Base-by-base conservation (phyloP, 306 rosid species). In the Pyrus bretschneideri region DNA sequence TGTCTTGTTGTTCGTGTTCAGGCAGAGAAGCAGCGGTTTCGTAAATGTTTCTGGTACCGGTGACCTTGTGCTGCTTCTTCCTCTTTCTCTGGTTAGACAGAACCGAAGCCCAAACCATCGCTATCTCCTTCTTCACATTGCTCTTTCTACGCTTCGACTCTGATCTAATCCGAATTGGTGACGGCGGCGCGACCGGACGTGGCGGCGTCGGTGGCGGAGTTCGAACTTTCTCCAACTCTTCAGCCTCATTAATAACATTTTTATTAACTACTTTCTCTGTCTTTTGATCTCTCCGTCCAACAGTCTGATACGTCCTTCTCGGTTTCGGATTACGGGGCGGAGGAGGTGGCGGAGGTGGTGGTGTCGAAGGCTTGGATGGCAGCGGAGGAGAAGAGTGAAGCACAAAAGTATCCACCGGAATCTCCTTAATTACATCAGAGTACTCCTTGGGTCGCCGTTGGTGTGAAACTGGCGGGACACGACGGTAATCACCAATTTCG, bases 61-160 rank as follows among this genome's bases (percentile, higher is more conserved):
- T 38, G 25, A 22, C 46, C 68, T 75, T 86, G 55, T 83, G 86
- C 54, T 86, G 87, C 83, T 71, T 91, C 85, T 88, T 92, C 73
- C 85, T 73, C 81, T 89, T 92, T 61, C 76, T 83, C 81, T 85
- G 89, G 9, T 81, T 89, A 31, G 90, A 89, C 13, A 93, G 84
- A 2, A 73, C 77, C 33, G 97, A 90, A 69, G 89, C 83, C 83
- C 89, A 87, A 70, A 86, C 94, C 89, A 79, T 87, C 1, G 85
- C 80, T 70, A 87, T 80, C 77, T 87, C 90, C 67, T 68, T 87
- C 75, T 84, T 87, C 44, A 75, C 86, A 45, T 80, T 87, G 33
- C 82, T 87, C 67, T 82, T 87, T 11, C 73, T 78, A 57, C 74
- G 66, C 52, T 64, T 87, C 58, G 67, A 75, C 64, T 87, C 87